Conservation (phyloP, 1,139 yeast genomes). For the Candida tetrigidarum region DNA sequence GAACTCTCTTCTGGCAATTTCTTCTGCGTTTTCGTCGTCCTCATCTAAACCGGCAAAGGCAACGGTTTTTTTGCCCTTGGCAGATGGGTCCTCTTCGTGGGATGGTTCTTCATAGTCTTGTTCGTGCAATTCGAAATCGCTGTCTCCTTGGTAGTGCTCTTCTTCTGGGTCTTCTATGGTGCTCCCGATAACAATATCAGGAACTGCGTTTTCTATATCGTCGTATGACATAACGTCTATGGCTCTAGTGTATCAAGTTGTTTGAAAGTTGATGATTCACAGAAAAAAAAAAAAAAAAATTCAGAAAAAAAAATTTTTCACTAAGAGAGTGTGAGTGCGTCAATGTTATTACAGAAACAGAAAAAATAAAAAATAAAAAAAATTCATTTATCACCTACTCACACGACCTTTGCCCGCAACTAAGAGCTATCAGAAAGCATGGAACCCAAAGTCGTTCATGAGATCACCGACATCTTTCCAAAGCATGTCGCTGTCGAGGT, state of each 20-base stretch:
- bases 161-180: slow-evolving; percentile 44
- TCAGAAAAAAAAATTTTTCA: slow-evolving; percentile 11
- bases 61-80: slow-evolving; percentile 71
- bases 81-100: slow-evolving; percentile 26
- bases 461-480: slow-evolving; percentile 93
- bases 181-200: slow-evolving; percentile 86
- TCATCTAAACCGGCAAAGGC: slow-evolving; percentile 80
- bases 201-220: slow-evolving; percentile 85
- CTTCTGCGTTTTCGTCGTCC: slow-evolving; percentile 66
- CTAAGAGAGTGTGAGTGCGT: neutral
- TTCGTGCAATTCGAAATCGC: slow-evolving; percentile 55
- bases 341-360: too few relatives aligned
- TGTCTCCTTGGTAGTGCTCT: slow-evolving; percentile 47
- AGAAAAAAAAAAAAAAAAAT: slow-evolving; percentile 8
- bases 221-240: slow-evolving; percentile 46
- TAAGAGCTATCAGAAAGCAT: too few relatives aligned
- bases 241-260: neutral
- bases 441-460: slow-evolving; percentile 95
- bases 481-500: slow-evolving; percentile 61
- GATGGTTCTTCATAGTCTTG: slow-evolving; percentile 29
- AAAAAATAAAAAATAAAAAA: slow-evolving; percentile 5
- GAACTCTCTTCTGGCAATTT: slow-evolving; percentile 74
- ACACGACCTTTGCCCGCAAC: too few relatives aligned
- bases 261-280: slow-evolving; percentile 1
- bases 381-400: slow-evolving; percentile 1